Conservation (phyloP, 225 moss, liverwort and hornwort genomes). For the Marchantia polymorpha region DNA sequence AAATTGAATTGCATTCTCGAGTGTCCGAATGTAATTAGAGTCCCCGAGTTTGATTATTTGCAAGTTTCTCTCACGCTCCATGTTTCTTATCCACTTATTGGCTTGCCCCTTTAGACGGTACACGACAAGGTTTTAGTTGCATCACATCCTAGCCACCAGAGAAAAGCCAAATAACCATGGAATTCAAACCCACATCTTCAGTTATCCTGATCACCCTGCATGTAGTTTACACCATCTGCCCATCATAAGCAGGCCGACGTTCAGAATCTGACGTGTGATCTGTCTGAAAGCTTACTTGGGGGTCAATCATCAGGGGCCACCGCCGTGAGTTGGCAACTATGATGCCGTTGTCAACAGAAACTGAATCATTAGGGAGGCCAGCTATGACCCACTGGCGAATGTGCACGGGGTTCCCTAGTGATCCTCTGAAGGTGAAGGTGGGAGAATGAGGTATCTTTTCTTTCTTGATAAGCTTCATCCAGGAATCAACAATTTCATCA, state of each 20-base stretch:
- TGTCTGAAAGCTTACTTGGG: constrained; percentile 51
- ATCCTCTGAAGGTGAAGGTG: constrained; percentile 53
- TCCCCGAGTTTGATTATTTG: constrained; percentile 91
- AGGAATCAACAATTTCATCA: constrained; percentile 61
- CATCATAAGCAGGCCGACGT: neutral
- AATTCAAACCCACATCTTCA: neutral
- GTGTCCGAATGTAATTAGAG: constrained; percentile 65
- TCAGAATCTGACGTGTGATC: neutral
- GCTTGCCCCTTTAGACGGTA: constrained; percentile 65
- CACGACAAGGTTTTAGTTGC: neutral
- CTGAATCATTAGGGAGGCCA: constrained; percentile 85
- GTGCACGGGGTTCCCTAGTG: constrained; percentile 69
- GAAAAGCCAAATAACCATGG: neutral
- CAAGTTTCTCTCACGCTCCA: constrained; percentile 81
- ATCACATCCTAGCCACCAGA: neutral
- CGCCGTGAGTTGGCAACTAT: constrained; percentile 79
- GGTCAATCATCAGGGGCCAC: constrained; percentile 98
- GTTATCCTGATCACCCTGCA: neutral
- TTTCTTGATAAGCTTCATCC: constrained; percentile 59
- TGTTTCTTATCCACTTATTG: constrained; percentile 91
- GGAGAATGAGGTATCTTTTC: constrained; percentile 64
- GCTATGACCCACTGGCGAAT: constrained; percentile 90
- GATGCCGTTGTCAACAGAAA: constrained; percentile 88
- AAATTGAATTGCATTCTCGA: constrained; percentile 97
- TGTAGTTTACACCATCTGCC: neutral